Evolutionary conservation across 768 basidiomycete genomes (phyloP), one percentile per base, ranked within the genome.

Genomic region (Rhodotorula paludigena): DNA sequence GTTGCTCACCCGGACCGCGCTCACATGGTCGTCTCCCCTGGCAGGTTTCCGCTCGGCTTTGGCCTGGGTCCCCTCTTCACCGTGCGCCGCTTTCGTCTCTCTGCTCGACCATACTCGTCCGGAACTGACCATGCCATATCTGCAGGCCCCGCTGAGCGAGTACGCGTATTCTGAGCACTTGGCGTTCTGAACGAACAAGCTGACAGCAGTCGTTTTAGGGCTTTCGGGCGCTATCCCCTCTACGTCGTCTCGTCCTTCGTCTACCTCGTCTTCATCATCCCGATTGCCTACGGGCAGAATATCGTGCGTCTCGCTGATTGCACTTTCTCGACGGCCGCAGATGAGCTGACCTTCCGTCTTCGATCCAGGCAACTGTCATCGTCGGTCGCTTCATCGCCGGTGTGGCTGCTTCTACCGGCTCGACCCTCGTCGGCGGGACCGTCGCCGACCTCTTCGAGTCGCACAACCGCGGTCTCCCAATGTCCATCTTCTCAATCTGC

Each of bases 401-500:
- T 15, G 60, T 71, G 11, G 75, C 77, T 2, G 79, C 77, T 6
- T 74, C 72, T 16, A 76, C 78, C 0, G 80, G 70, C 1, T 60
- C 75, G 0, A 80, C 79, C 5, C 63, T 80, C 55, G 80, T 80
- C 11, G 80, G 78, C 16, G 79, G 80, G 0, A 80, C 78, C 12
- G 69, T 81, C 38, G 73, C 77, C 3, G 79, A 80, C 64, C 76
- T 80, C 23, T 81, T 76, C 73, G 39, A 65, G 0, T 73, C 77
- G 3, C 66, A 74, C 61, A 74, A 79, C 71, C 73, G 68, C 61
- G 78, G 70, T 0, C 39, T 61, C 0, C 42, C 58, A 2, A 69
- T 60, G 72, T 81, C 87, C 0, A 75, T 89, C 6, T 92, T 89
- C 76, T 80, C 87, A 0, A 71, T 85, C 5, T 79, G 81, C 1